Conservation (phyloP, 2,329 filamentous ascomycete species). For the Blumeriella jaapii region DNA sequence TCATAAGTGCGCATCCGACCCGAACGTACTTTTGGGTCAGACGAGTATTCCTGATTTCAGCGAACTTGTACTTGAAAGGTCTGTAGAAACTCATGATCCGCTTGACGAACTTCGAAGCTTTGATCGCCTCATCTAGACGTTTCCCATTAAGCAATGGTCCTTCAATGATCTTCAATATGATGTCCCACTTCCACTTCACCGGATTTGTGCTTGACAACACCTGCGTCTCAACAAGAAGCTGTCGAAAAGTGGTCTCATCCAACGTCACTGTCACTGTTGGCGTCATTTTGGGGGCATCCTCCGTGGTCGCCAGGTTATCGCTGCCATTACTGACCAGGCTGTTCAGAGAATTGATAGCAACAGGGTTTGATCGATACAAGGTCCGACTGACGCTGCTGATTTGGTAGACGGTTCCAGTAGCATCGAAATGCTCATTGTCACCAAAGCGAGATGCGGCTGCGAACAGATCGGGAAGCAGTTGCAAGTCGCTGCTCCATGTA, state of each 20-base stretch:
- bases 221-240: constrained; percentile 63
- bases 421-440: constrained; percentile 62
- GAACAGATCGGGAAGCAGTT: constrained; percentile 80
- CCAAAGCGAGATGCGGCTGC: constrained; percentile 62
- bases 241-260: constrained; percentile 52
- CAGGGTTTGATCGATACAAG: constrained; percentile 64
- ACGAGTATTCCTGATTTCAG: constrained; percentile 79
- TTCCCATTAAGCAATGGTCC: constrained; percentile 86
- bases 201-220: constrained; percentile 85
- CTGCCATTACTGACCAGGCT: constrained; percentile 28
- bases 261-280: constrained; percentile 39
- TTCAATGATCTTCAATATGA: constrained; percentile 83
- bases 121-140: constrained; percentile 84
- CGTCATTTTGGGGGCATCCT: constrained; percentile 44
- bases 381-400: constrained; percentile 96
- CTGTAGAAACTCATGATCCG: constrained; percentile 88
- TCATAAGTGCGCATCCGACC: constrained; percentile 78
- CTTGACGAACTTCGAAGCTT: constrained; percentile 93
- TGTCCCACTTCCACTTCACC: constrained; percentile 94
- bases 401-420: constrained; percentile 88
- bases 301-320: constrained; percentile 38
- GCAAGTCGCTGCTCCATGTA: constrained; percentile 71
- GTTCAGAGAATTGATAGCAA: constrained; percentile 22
- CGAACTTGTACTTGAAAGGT: constrained; percentile 93
- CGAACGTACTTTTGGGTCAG: constrained; percentile 90